phyloP scores from a whole-genome alignment of 2,329 filamentous ascomycete genomes.

The Fusarium anguioides region DNA sequence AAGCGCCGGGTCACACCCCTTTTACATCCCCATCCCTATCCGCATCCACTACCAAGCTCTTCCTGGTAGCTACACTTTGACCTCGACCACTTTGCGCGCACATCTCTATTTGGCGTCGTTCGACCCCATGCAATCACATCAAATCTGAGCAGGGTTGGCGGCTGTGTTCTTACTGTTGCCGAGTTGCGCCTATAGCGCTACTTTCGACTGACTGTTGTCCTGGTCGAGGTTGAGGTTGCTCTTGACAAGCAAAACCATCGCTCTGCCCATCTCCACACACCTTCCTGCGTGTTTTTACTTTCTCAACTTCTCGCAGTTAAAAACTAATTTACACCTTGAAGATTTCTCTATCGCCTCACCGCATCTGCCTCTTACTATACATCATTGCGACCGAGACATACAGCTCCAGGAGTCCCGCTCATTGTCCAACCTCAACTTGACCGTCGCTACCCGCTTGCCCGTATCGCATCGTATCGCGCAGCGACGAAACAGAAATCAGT shows the following conservation, averaged over 20 bases:
- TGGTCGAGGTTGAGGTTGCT: slow-evolving; percentile 13
- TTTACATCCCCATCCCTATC: slow-evolving; percentile 42
- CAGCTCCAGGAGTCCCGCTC: slow-evolving; percentile 38
- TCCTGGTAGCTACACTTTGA: slow-evolving; percentile 30
- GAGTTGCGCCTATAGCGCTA: slow-evolving; percentile 41
- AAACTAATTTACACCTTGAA: slow-evolving; percentile 26
- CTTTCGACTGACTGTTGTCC: slow-evolving; percentile 18
- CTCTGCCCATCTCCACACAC: slow-evolving; percentile 38
- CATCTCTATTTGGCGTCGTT: slow-evolving; percentile 43
- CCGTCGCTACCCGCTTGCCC: slow-evolving; percentile 38
- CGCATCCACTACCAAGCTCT: slow-evolving; percentile 42
- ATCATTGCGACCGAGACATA: slow-evolving; percentile 48
- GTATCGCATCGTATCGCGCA: slow-evolving; percentile 27
- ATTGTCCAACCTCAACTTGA: slow-evolving; percentile 40
- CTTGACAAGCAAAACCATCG: slow-evolving; percentile 43
- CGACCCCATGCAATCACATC: slow-evolving; percentile 44
- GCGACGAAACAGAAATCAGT: slow-evolving; percentile 30
- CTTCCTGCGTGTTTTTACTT: slow-evolving; percentile 24
- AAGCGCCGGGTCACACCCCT: slow-evolving; percentile 50
- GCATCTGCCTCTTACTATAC: slow-evolving; percentile 34
- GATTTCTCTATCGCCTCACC: slow-evolving; percentile 33
- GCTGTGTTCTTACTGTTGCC: slow-evolving; percentile 37
- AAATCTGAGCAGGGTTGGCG: slow-evolving; percentile 40
- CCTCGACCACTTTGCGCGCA: slow-evolving; percentile 37
- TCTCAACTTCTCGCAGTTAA: slow-evolving; percentile 22